Base-by-base conservation (phyloP, 176 grass and related monocot species). In the Elaeis guineensis region DNA sequence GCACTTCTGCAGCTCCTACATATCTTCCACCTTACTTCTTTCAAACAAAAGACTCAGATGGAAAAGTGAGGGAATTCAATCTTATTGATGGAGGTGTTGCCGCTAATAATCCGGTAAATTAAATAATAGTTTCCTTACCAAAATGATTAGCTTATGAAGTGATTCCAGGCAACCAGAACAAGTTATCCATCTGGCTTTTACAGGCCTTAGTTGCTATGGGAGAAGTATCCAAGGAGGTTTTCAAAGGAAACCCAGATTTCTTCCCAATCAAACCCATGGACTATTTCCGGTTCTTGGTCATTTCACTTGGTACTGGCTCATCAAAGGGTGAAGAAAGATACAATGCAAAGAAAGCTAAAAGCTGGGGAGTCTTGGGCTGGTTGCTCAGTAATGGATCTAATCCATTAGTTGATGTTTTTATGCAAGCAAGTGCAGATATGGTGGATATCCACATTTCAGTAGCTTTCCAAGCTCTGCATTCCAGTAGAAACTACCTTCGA, bases 181-280 rank as follows among this genome's bases (percentile, higher is more conserved):
- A 44, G 35, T 44, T 44, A 44, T 44, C 8, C 8, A 44, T 11
- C 35, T 44, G 14, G 6, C 21, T 1, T 5, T 16, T 28, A 2
- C 52, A 67, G 64, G 52, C 64, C 55, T 59, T 70, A 22, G 67
- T 59, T 19, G 67, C 55, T 5, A 59, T 59, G 67, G 39, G 55
- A 58, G 35, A 70, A 58, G 32, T 70, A 25, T 59, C 55, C 3
- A 70, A 70, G 32, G 32, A 70, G 35, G 35, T 59, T 8, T 25
- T 58, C 15, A 51, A 70, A 18, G 54, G 48, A 25, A 70, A 58
- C 67, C 21, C 19, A 58, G n/a, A n/a, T n/a, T n/a, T n/a, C n/a
- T n/a, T n/a, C n/a, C n/a, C n/a, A n/a, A n/a, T n/a, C n/a, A n/a
- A 70, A 25, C 67, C 67, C 8, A 50, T 70, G 67, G 67, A 70